Percentiles rank a stretch among this genome's conserved stretches.
Conservation (phyloP, 2,329 filamentous ascomycete species). For the Fusarium brachygibbosum region DNA sequence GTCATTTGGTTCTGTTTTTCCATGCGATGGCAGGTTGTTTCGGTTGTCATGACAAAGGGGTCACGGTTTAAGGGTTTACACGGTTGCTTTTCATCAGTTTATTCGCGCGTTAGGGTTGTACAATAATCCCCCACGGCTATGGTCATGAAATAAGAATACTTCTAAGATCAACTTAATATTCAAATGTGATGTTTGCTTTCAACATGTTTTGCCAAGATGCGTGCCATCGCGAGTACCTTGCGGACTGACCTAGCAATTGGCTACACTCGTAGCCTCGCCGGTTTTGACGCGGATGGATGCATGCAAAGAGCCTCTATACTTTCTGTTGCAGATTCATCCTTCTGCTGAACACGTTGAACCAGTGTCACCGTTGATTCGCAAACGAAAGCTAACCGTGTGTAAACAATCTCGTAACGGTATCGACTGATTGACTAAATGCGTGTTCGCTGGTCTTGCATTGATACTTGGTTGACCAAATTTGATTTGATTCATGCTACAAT, state of each 20-base stretch:
- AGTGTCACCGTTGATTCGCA: too few species aligned
- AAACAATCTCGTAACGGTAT: too few species aligned
- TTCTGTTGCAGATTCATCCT: too few species aligned
- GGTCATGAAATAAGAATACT: slow-evolving; percentile 74
- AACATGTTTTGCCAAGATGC: too few species aligned
- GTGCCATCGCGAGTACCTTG: too few species aligned
- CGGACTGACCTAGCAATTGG: too few species aligned
- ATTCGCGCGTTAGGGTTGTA: slow-evolving; percentile 73
- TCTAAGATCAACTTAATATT: slow-evolving; percentile 55
- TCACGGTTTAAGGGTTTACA: slow-evolving; percentile 82
- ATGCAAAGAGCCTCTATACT: too few species aligned
- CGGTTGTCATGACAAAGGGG: slow-evolving; percentile 86
- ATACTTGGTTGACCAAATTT: slow-evolving; percentile 23
- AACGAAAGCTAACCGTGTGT: too few species aligned
- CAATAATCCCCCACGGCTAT: slow-evolving; percentile 78
- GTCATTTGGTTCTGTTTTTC: slow-evolving; percentile 64
- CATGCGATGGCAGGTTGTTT: slow-evolving; percentile 72
- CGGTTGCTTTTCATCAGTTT: slow-evolving; percentile 65
- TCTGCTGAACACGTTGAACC: too few species aligned
- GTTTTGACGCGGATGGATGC: too few species aligned
- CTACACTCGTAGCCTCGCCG: too few species aligned
- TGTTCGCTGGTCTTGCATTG: neutral
- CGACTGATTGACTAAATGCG: neutral
- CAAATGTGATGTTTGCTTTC: neutral
- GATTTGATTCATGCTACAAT: slow-evolving; percentile 31